phyloP scores from a whole-genome alignment of 2,329 filamentous ascomycete genomes.

The Botrytis cinerea region DNA sequence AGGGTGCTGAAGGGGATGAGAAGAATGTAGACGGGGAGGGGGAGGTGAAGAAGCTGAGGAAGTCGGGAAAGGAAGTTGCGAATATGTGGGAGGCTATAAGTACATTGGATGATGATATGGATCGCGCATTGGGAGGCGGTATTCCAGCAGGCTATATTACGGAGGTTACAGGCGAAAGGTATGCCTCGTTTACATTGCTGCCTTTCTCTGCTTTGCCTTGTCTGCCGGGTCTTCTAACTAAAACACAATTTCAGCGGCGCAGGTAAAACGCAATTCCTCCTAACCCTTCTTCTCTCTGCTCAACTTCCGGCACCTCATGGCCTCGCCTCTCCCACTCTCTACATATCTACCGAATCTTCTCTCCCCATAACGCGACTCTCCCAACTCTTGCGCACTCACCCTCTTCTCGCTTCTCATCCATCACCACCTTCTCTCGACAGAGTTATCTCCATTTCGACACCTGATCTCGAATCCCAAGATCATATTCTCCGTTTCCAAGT shows the following conservation, averaged over 20 bases:
- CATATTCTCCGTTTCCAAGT: conserved; percentile 93
- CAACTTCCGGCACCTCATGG: conserved; percentile 78
- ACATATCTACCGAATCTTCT: conserved; percentile 89
- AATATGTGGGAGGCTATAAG: conserved; percentile 64
- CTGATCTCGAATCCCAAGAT: conserved; percentile 91
- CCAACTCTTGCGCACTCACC: conserved; percentile 73
- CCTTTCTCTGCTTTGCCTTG: neutral
- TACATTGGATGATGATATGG: conserved; percentile 75
- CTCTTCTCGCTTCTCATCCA: conserved; percentile 64
- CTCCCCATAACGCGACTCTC: conserved; percentile 79
- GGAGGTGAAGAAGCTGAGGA: conserved; percentile 34
- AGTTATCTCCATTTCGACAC: conserved; percentile 79
- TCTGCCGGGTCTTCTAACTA: conserved; percentile 7
- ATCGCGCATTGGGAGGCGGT: conserved; percentile 73
- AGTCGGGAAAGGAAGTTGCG: conserved; percentile 44
- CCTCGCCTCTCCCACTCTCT: conserved; percentile 69
- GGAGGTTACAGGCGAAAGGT: conserved; percentile 91
- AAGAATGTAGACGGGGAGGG: neutral
- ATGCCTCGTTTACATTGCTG: conserved; percentile 21
- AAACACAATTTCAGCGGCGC: conserved; percentile 59
- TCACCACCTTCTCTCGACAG: conserved; percentile 66
- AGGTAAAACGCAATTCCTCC: conserved; percentile 92
- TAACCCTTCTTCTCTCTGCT: conserved; percentile 78
- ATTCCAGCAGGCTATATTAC: conserved; percentile 79
- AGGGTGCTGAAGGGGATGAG: too few relatives aligned